Evolutionary conservation across 805 yeast species (phyloP), one percentile per base, ranked within the genome.

Genomic region (Saccharomycopsis malanga): DNA sequence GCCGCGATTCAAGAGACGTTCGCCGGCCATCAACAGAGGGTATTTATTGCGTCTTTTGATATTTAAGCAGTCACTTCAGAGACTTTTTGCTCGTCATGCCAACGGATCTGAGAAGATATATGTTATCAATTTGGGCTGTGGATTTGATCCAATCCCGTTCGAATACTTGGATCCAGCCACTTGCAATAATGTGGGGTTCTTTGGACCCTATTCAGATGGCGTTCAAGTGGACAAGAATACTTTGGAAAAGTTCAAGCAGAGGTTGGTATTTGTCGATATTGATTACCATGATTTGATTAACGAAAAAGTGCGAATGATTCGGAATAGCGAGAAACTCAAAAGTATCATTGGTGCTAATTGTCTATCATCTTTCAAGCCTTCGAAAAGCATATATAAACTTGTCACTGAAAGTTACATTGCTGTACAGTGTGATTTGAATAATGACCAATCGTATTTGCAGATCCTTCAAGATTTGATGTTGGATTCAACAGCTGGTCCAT

Each of bases 31-130:
- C 34, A 86, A 86, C 57, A 65, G 94, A 54, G 94, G 94, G 0
- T 85, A 85, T 61, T 85, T 93, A 89, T 67, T 83, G 9, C 68
- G 95, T 49, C 79, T 85, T 78, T 79, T 81, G 55, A 77, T 86
- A 2, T 79, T 86, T 42, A 71, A 76, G 51, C 68, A 69, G 36
- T 62, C 76, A 34, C 66, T 84, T 12, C 63, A 68, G 23, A 63
- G 70, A 22, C 76, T 84, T n/a, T 59, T 73, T 2, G 43, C 56
- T 7, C 59, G 64, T 21, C 59, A 54, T 2, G 55, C 61, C 5
- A 15, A 42, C 2, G 41, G 50, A 3, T 6, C 36, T 9, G 36
- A 18, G 4, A 62, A 64, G 42, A 66, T 74, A 4, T 58, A 65
- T 10, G 68, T 86, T 1, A 69, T 85, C 24, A 85, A 85, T 61